Evolutionary conservation across 2,329 filamentous ascomycete species (phyloP).

Genomic region (Xylaria polymorpha): DNA sequence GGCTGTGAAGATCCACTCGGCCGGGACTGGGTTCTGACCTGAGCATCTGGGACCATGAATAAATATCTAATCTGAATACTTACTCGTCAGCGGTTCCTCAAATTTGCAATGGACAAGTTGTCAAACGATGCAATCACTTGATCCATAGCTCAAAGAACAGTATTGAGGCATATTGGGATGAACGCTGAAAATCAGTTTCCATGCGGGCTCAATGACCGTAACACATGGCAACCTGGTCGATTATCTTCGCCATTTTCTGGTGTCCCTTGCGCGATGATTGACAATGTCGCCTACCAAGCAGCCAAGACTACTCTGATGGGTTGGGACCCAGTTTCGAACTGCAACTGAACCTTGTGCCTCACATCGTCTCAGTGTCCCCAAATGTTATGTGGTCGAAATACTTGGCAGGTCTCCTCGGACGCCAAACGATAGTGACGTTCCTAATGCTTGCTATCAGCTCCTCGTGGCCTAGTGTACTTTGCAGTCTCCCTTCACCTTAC

Average conservation of each 20-base stretch:
- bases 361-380: neutral
- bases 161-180: slow-evolving; percentile 1
- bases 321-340: neutral
- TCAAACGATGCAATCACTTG: slow-evolving; percentile 26
- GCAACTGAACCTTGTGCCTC: neutral
- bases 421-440: neutral
- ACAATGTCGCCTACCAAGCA: neutral
- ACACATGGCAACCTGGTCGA: neutral
- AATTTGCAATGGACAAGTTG: neutral
- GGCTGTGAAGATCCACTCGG: slow-evolving; percentile 16
- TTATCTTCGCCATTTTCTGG: neutral
- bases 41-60: slow-evolving; percentile 4
- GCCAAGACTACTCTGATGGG: neutral
- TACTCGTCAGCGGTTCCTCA: slow-evolving; percentile 19
- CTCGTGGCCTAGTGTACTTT: neutral
- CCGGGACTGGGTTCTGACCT: slow-evolving; percentile 23
- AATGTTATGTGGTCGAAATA: neutral
- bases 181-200: neutral
- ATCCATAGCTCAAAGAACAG: neutral
- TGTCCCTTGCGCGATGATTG: slow-evolving; percentile 1
- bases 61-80: slow-evolving; percentile 12
- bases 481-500: neutral
- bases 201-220: slow-evolving; percentile 1
- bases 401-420: neutral
- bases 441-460: neutral